Base-by-base conservation (phyloP, 768 basidiomycete species). In the Cytidiella melzeri region DNA sequence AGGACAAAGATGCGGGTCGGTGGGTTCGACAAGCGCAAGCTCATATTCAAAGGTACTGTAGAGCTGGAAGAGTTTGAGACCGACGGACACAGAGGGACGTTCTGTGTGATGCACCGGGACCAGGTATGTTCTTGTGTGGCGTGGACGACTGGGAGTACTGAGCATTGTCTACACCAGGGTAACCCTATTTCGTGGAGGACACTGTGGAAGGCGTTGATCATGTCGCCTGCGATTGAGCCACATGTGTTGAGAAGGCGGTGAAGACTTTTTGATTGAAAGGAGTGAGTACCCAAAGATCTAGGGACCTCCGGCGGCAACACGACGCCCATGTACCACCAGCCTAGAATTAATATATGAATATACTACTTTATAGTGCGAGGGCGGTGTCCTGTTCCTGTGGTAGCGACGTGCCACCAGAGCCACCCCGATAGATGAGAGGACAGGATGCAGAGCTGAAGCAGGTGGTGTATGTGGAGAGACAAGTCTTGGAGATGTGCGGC, bases 181-280 rank as follows among this genome's bases (percentile, higher is more conserved):
- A 85, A 80, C 60, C 87, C 87, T 20, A 76, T 88, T 43, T 84
- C 81, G 38, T 90, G 87, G 88, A 70, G 87, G 36, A 74, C 77
- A 61, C 69, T 90, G 30, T 91, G 87, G 84, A 87, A 81, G 59
- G 70, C 68, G 5, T 56, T 86, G 39, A 76, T 87, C 38, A 57
- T 64, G 55, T 77, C 78, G 9, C 64, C 69, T 0, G 59, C 60
- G 1, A 70, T 91, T 9, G 74, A 73, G 45, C 82, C 80, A 13
- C 75, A 83, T 65, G 85, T 90, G n/a, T 47, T 43, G 10, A 37
- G 47, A 15, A 53, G 41, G 43, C 41, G 43, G 13, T 26, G 37
- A 48, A 15, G 18, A 18, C n/a, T n/a, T n/a, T n/a, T n/a, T n/a
- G n/a, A n/a, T n/a, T n/a, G 13, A 5, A 7, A 18, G 23, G 21